Conservation (phyloP, 2,329 filamentous ascomycete species). For the Claviceps pusilla region DNA sequence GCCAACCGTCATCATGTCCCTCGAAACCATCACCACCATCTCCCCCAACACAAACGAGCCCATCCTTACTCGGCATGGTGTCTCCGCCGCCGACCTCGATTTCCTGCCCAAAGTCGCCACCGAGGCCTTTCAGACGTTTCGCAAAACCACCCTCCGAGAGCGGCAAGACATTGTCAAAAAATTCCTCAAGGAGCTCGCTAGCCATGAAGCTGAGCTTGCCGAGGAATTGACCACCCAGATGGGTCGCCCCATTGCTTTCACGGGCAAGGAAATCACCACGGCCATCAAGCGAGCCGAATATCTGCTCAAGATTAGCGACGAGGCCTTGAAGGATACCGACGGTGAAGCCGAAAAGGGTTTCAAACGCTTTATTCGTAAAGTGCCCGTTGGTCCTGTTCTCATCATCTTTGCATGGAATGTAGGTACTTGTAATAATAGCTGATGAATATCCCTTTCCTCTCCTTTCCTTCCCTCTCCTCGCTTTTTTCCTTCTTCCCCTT, state of each 20-base stretch:
- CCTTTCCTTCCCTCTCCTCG: not conserved
- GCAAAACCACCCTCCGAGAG: slow-evolving; percentile 57
- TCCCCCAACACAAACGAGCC: slow-evolving; percentile 80
- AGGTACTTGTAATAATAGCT: slow-evolving; percentile 21
- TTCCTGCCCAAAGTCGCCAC: slow-evolving; percentile 57
- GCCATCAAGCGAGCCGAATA: slow-evolving; percentile 77
- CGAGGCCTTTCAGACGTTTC: slow-evolving; percentile 62
- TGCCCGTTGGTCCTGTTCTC: slow-evolving; percentile 73
- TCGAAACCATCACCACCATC: slow-evolving; percentile 59
- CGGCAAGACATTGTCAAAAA: slow-evolving; percentile 69
- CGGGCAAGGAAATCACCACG: slow-evolving; percentile 67
- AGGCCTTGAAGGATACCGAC: slow-evolving; percentile 62
- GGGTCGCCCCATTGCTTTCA: slow-evolving; percentile 83
- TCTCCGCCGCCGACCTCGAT: slow-evolving; percentile 54
- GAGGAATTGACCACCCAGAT: slow-evolving; percentile 85
- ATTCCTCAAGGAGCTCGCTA: slow-evolving; percentile 55
- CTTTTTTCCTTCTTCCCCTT: not conserved
- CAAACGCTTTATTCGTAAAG: slow-evolving; percentile 77
- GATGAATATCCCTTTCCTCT: not conserved
- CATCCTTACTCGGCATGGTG: slow-evolving; percentile 63
- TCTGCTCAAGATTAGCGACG: slow-evolving; percentile 66
- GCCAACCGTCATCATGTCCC: slow-evolving; percentile 35
- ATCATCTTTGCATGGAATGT: slow-evolving; percentile 96
- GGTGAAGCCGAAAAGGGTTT: slow-evolving; percentile 79
- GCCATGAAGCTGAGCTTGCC: slow-evolving; percentile 65